A percentile compares a stretch with the other conserved stretches of the same genome.
phyloP scores from a whole-genome alignment of 225 moss, liverwort and hornwort species.

The Lunularia cruciata region DNA sequence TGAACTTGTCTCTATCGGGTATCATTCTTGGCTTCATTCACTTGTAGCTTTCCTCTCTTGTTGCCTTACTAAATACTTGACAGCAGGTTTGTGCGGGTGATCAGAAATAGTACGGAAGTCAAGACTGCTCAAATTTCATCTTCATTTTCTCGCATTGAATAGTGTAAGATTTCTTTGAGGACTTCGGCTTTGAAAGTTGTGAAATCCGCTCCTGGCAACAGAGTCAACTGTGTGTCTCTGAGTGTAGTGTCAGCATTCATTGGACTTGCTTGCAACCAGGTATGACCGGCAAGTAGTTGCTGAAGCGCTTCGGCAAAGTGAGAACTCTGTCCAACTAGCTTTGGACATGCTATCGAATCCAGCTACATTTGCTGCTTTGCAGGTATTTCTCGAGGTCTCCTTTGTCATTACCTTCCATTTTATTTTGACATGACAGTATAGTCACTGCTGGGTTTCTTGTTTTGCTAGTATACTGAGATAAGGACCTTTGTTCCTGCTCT shows the following conservation, averaged over 20 bases:
- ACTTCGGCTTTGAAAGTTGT: not conserved
- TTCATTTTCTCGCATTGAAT: not conserved
- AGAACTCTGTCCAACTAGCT: slow-evolving; percentile 76
- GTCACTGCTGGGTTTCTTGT: too few relatives aligned
- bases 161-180: not conserved
- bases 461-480: too few relatives aligned
- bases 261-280: slow-evolving; percentile 61
- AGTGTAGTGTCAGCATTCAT: slow-evolving; percentile 35
- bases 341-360: slow-evolving; percentile 85
- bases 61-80: too few relatives aligned
- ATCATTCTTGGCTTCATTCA: not conserved
- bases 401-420: not conserved
- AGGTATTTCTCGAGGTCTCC: slow-evolving; percentile 34
- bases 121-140: not conserved
- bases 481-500: too few relatives aligned
- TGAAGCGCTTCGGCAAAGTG: slow-evolving; percentile 85
- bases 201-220: slow-evolving; percentile 15
- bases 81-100: too few relatives aligned
- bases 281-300: slow-evolving; percentile 69
- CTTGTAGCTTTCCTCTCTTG: too few relatives aligned
- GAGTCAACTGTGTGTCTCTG: not conserved
- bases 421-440: too few relatives aligned
- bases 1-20: slow-evolving; percentile 78
- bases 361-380: slow-evolving; percentile 63
- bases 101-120: too few relatives aligned